Evolutionary conservation across 108 stramenopile genomes (phyloP), one percentile per base, ranked within the genome.

Genomic region (Nitzschia sp.): DNA sequence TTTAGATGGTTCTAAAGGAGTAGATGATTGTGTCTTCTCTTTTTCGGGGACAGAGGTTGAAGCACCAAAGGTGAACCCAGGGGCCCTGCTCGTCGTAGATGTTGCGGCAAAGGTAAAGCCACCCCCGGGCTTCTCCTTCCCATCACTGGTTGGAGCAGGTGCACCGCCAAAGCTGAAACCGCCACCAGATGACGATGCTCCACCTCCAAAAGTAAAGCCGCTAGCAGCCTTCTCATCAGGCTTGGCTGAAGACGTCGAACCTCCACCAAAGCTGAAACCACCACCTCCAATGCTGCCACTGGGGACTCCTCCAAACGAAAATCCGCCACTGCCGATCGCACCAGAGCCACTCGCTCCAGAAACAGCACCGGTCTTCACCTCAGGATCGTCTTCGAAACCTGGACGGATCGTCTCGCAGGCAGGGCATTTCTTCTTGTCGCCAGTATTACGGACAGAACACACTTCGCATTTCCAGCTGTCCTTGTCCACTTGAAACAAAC

Each of bases 391-490:
- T 53, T 84, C 76, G 45, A 63, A 69, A 0, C 93, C 93, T 8
- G 93, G 85, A 60, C 85, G 83, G 13, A 60, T 32, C 11, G 91
- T 81, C 62, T 96, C 95, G 68, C 95, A 96, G 22, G 95, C 83
- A 23, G 56, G 63, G 61, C 95, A 96, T 60, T 75, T 73, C 27
- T 60, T 72, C 26, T 13, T 62, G 22, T 60, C 75, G 21, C 69
- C 73, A 0, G 60, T 53, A 80, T 94, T 96, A 11, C 63, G 82
- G 17, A 93, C 87, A 58, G 87, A 83, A 66, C 95, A 94, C 19
- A 79, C 64, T 6, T 76, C 80, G 70, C 95, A 96, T 70, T 93
- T 96, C 95, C 95, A 96, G 21, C 78, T 83, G 32, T 81, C 84
- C 50, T 82, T 75, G 52, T 87, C 82, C 21, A 77, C 68, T 27